Percentiles rank a stretch among this genome's conserved stretches.
Evolutionary conservation across 257 asterid genomes (phyloP).

Genomic region (Fraxinus excelsior): DNA sequence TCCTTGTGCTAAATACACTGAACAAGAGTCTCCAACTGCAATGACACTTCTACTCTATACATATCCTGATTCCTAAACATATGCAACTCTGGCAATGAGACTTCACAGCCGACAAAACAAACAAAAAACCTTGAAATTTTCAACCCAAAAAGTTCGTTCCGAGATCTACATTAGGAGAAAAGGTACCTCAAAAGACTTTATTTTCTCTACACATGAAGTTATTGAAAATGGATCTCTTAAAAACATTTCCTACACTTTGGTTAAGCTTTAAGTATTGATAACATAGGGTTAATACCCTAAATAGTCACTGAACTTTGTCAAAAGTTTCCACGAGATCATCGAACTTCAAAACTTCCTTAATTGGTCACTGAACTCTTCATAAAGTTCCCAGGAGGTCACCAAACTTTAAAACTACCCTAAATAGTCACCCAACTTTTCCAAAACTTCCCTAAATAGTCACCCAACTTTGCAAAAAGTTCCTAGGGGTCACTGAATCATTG

Average conservation of each 20-base stretch:
- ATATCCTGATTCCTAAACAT: neutral
- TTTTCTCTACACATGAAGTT: neutral
- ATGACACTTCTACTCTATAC: neutral
- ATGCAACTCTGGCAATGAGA: neutral
- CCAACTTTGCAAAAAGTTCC: no score
- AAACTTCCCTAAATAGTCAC: no score
- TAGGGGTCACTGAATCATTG: no score
- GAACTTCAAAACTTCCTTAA: no score
- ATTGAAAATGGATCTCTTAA: neutral
- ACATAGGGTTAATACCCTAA: no score
- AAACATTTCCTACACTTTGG: neutral
- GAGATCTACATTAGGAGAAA: neutral
- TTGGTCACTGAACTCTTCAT: no score
- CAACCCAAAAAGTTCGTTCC: neutral
- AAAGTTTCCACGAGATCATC: no score
- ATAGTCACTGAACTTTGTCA: no score
- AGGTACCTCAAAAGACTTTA: neutral
- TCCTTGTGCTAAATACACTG: neutral
- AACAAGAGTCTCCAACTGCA: conserved; percentile 3
- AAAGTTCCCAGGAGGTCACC: no score
- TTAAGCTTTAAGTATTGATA: neutral
- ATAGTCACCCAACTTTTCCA: no score
- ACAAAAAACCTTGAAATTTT: neutral
- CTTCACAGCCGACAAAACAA: neutral
- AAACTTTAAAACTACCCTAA: no score